Percentiles rank a stretch among this genome's conserved stretches.
phyloP scores from a whole-genome alignment of 2,329 filamentous ascomycete species.

The Aspergillus proliferans region DNA sequence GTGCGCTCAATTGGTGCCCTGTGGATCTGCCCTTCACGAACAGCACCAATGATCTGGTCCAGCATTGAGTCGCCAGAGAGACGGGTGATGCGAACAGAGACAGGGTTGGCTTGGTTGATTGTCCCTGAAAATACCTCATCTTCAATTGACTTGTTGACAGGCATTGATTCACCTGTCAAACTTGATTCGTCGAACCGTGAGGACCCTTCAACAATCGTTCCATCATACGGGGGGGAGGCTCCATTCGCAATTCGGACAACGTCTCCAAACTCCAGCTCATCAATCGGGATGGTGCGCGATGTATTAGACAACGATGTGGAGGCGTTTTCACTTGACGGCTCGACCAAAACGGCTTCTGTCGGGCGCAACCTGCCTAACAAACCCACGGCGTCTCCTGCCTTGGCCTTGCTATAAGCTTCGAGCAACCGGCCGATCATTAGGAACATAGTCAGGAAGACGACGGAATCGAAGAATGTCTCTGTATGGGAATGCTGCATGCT shows the following conservation, averaged over 20 bases:
- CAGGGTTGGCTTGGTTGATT: conserved; percentile 43
- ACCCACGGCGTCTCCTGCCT: conserved; percentile 78
- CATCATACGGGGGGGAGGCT: conserved; percentile 78
- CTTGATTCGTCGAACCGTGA: conserved; percentile 82
- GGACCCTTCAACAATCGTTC: conserved; percentile 53
- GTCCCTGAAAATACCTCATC: conserved; percentile 44
- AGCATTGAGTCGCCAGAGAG: conserved; percentile 45
- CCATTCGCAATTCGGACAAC: conserved; percentile 70
- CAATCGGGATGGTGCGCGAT: conserved; percentile 52
- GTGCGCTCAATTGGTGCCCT: conserved; percentile 44
- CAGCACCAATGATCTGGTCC: conserved; percentile 44
- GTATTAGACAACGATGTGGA: no score
- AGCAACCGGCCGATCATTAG: conserved; percentile 56
- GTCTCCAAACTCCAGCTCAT: conserved; percentile 70
- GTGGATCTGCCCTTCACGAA: conserved; percentile 45
- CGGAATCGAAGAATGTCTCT: conserved; percentile 67
- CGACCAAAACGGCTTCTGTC: conserved; percentile 64
- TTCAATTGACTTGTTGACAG: conserved; percentile 36
- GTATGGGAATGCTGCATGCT: conserved; percentile 31
- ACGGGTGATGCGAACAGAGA: conserved; percentile 38
- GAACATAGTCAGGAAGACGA: conserved; percentile 86
- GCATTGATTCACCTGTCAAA: conserved; percentile 57
- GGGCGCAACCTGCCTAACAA: conserved; percentile 72
- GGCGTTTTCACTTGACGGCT: conserved; percentile 4
- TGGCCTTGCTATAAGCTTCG: conserved; percentile 87